phyloP scores from a whole-genome alignment of 2,329 filamentous ascomycete genomes.

The Rutstroemia sp. region DNA sequence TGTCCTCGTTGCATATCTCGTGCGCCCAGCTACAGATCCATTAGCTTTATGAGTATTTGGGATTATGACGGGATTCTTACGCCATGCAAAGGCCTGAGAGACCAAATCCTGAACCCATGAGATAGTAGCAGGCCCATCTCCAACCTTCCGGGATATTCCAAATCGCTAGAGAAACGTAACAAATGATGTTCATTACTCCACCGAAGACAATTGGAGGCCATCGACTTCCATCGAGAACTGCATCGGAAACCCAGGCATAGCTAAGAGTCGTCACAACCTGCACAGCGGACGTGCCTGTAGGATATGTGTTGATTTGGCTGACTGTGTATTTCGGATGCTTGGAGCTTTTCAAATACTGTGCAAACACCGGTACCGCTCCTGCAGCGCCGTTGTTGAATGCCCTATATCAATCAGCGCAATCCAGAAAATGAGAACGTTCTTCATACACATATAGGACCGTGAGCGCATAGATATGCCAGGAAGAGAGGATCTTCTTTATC shows the following conservation, averaged over 20 bases:
- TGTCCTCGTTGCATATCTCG: constrained; percentile 47
- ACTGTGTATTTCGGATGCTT: constrained; percentile 25
- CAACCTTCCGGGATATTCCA: constrained; percentile 44
- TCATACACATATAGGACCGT: constrained; percentile 17
- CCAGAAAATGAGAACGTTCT: neutral
- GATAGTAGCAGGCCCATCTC: constrained; percentile 57
- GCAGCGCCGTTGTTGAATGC: constrained; percentile 1
- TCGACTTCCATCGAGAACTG: constrained; percentile 18
- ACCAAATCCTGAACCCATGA: constrained; percentile 32
- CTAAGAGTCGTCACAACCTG: constrained; percentile 21
- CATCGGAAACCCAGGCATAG: constrained; percentile 27
- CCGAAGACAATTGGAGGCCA: constrained; percentile 44
- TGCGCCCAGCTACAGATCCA: constrained; percentile 38
- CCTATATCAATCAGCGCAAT: neutral
- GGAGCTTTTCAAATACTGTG: constrained; percentile 37
- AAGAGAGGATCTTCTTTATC: constrained; percentile 28
- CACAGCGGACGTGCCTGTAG: constrained; percentile 24
- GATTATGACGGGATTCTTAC: constrained; percentile 25
- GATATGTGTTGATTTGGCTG: constrained; percentile 28
- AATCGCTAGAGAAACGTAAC: constrained; percentile 31
- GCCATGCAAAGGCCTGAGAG: constrained; percentile 36
- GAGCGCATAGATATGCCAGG: constrained; percentile 35
- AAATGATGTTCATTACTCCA: constrained; percentile 22
- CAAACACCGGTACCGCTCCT: constrained; percentile 28
- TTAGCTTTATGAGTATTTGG: neutral